Evolutionary conservation across 768 basidiomycete genomes (phyloP).

Genomic region (Fistulinella prunicolor): DNA sequence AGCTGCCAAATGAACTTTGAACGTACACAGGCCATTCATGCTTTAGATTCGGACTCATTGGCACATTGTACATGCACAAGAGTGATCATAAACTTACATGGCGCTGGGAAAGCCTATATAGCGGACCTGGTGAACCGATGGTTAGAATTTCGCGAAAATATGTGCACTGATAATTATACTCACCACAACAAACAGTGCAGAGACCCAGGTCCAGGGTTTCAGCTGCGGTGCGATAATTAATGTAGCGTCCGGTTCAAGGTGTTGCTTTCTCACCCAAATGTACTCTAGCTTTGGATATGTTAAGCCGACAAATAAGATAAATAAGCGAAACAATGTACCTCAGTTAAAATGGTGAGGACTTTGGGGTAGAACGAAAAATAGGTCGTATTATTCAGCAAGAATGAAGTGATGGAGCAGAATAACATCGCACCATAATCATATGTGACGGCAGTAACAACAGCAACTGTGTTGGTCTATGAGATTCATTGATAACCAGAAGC

Average conservation of each 20-base stretch:
- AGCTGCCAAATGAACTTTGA: too few relatives aligned
- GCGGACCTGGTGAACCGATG: conserved; percentile 3
- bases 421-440: conserved; percentile 8
- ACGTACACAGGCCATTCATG: too few relatives aligned
- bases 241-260: not conserved
- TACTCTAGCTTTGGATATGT: conserved; percentile 1
- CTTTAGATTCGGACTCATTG: too few relatives aligned
- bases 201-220: conserved; percentile 6
- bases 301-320: too few relatives aligned
- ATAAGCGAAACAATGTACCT: conserved; percentile 3
- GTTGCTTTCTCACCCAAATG: conserved; percentile 6
- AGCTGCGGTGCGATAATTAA: not conserved
- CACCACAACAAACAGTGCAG: conserved; percentile 3
- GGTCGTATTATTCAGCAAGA: too few relatives aligned
- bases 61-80: too few relatives aligned
- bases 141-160: too few relatives aligned
- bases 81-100: too few relatives aligned
- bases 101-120: conserved; percentile 1
- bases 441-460: not conserved
- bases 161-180: not conserved
- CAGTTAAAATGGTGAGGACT: conserved; percentile 7
- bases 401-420: too few relatives aligned
- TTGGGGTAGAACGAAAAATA: too few relatives aligned
- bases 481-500: too few relatives aligned
- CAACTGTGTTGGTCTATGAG: not conserved